Base-by-base conservation (phyloP, 208 protist species). In the Acanthamoeba comandoni region DNA sequence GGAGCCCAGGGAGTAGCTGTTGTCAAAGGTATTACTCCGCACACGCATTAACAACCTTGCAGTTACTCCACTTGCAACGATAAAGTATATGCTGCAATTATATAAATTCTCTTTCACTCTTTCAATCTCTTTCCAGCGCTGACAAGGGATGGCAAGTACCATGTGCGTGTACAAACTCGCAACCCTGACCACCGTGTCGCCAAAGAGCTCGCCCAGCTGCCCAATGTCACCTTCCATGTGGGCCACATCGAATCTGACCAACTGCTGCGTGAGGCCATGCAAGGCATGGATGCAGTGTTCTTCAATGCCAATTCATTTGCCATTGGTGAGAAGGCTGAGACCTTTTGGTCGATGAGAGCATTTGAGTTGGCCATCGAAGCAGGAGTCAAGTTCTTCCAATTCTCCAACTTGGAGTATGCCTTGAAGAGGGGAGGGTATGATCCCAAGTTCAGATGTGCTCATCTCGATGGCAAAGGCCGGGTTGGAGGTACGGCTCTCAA, bases 111-210 rank as follows among this genome's bases (percentile, higher is more conserved):
- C 55, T 60, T 60, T 19, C 15, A 19, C 55, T 60, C 15, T 60
- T 15, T 60, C 17, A 60, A 60, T 60, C 17, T 19, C 15, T 19
- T 29, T 26, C n/a, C 1, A 65, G 58, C 58, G 0, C 58, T 65
- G 2, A 65, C 58, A 65, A 65, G 24, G 58, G 58, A 65, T 4
- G 58, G 58, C n/a, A 65, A 65, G 58, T 65, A 65, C 58, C 58
- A 65, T 65, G 58, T 65, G 5, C 58, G 58, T 8, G 58, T 65
- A 7, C 58, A 65, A 26, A 65, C 58, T 8, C 58, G 58, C 58
- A 65, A 65, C 58, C 58, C 58, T 7, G 22, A 65, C n/a, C 58
- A 65, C 58, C 0, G 58, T 1, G 58, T 26, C 2, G 58, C 58
- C 24, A 22, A 65, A 4, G 58, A 65, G 58, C 24, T 65, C 2